These are phyloP conservation scores for Cladophialophora psammophila DNA, from an alignment of 2,329 filamentous ascomycete genomes.

Conservation along the genomic window DNA sequence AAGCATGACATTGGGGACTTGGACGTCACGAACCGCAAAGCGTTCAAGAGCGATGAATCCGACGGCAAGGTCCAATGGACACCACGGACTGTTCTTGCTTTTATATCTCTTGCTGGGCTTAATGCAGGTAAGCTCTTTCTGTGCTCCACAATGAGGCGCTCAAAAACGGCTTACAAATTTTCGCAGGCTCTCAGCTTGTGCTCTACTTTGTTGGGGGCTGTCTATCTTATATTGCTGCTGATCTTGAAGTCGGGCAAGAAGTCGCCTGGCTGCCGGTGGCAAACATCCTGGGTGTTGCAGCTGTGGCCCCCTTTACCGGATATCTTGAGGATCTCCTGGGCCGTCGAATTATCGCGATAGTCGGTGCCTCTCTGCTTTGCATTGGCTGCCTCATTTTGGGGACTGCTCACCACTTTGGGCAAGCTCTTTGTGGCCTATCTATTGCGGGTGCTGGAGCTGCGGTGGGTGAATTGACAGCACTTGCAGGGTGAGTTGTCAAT, in stretches of 20 bases:
- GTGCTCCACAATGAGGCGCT: too few relatives aligned
- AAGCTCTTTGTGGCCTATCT: conserved; percentile 28
- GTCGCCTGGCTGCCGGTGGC: conserved; percentile 28
- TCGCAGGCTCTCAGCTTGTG: too few relatives aligned
- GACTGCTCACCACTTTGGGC: conserved; percentile 28
- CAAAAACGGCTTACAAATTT: too few relatives aligned
- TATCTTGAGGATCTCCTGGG: conserved; percentile 36
- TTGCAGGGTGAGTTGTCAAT: conserved; percentile 32
- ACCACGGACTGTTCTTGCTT: too few relatives aligned
- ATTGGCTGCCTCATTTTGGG: conserved; percentile 32
- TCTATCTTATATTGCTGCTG: conserved; percentile 44
- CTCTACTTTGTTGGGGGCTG: conserved; percentile 38
- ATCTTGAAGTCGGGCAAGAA: conserved; percentile 12
- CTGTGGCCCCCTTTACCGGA: conserved; percentile 32
- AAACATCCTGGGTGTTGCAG: conserved; percentile 28
- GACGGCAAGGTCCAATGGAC: too few relatives aligned
- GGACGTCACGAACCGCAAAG: too few relatives aligned
- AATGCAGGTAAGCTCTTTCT: too few relatives aligned
- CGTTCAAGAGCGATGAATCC: too few relatives aligned
- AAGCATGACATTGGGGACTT: too few relatives aligned
- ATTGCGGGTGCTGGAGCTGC: conserved; percentile 32
- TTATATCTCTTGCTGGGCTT: too few relatives aligned
- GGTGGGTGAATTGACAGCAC: conserved; percentile 32
- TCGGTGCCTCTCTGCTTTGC: conserved; percentile 21
- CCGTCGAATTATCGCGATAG: conserved; percentile 29